Base-by-base conservation (phyloP, 1,139 yeast species). In the Hansenula sp. region DNA sequence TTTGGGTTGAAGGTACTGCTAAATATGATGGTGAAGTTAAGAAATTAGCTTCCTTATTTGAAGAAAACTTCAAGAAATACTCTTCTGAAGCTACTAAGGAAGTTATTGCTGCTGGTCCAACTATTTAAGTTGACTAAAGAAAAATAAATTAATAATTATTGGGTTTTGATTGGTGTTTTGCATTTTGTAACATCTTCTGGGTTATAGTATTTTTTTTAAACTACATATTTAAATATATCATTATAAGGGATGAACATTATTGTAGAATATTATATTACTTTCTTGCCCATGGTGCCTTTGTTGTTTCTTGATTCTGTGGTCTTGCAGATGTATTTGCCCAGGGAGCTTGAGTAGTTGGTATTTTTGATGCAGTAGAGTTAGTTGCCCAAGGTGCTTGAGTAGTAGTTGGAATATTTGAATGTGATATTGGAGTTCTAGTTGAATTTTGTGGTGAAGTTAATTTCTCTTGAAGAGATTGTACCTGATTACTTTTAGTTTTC, bases 61-160 rank as follows among this genome's bases (percentile, higher is more conserved):
- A 74, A 56, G 89, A 87, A 64, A 92, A 92, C 77, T 92, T 92
- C 65, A 79, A 71, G 61, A 88, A 79, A 62, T 92, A 92, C 70
- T 68, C 88, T 59, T 79, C 80, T 57, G 88, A 80, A 60, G 90
- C 96, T 52, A 84, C 96, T 34, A 58, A 73, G 30, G 96, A 88
- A 64, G 97, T 92, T 44, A 69, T 84, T 60, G 87, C 92, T 61
- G 97, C 97, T 57, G 97, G 97, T 50, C 98, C 98, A 53, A 41
- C 39, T 33, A 43, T 53, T 21, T 52, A 41, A 44, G 16, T 37
- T 16, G 9, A 27, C 12, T 14, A 6, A 7, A 12, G 7, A n/a
- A n/a, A 4, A 17, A 29, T 17, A 20, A 8, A 7, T 11, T 19
- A 19, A 4, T 21, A 8, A n/a, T 4, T 31, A 4, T 28, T 28